Evolutionary conservation across 108 stramenopile species (phyloP), one percentile per base, ranked within the genome.

Genomic region (Cylindrotheca closterium): DNA sequence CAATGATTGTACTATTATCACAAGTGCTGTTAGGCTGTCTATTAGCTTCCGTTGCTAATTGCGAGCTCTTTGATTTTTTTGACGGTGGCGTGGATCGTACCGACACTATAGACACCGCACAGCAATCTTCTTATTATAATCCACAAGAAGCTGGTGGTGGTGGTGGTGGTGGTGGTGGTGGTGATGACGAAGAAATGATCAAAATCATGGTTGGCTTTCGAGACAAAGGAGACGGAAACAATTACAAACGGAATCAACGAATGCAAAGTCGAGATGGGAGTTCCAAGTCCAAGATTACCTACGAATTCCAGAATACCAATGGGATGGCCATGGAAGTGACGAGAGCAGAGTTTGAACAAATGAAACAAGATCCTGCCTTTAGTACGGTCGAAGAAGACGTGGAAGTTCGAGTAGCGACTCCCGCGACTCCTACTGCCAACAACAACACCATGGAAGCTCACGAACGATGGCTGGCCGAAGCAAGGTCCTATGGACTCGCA

Each of bases 401-500:
- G 10, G 15, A 10, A 10, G 37, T 42, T 15, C 10, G 15, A 15
- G 10, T 7, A 42, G 37, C 37, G 7, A 15, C 15, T 42, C 37
- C 37, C 7, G 37, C 7, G 15, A 7, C 37, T 15, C 37, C 7
- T 10, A 42, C 37, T 7, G 17, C n/a, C 4, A 23, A 22, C n/a
- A 23, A 51, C 51, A 7, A 15, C 7, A 51, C n/a, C n/a, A 15
- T 19, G 5, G 10, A 29, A 22, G 17, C 12, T 3, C 32, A 52
- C 26, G 63, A 64, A 31, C 4, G 25, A n/a, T 42, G 7, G 37
- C 15, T 42, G 37, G 15, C 10, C 7, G 37, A 42, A 42, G 15
- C 15, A 10, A 42, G 10, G 7, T 48, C 63, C 15, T 53, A 64
- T 1, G 75, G 75, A 4, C 46, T 70, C 21, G 21, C 25, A 4